Percentiles rank a stretch among this genome's conserved stretches.
These are phyloP conservation scores for Amanita rimosa DNA, from an alignment of 768 basidiomycete genomes.

Conservation along the genomic window DNA sequence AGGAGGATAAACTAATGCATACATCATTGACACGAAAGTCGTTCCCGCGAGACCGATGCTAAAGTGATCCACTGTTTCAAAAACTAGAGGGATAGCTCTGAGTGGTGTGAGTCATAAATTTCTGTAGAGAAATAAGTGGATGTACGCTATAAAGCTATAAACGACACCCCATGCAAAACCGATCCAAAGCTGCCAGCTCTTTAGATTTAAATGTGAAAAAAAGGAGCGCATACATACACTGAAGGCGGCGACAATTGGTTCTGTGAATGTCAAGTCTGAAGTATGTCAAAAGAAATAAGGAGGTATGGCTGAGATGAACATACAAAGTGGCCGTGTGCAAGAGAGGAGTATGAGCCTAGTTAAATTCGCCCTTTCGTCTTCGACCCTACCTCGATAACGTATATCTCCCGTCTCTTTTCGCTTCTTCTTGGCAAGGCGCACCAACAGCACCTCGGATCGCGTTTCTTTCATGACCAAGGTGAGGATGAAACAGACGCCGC, in stretches of 20 bases:
- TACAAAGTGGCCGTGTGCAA: conserved; percentile 61
- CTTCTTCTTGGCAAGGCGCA: conserved; percentile 45
- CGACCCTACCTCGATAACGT: conserved; percentile 50
- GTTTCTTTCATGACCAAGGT: conserved; percentile 62
- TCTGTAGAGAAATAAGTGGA: conserved; percentile 34
- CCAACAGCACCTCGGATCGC: conserved; percentile 57
- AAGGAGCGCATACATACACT: conserved; percentile 36
- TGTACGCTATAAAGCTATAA: conserved; percentile 26
- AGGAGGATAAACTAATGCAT: not conserved
- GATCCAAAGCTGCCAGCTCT: conserved; percentile 45
- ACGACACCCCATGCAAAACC: conserved; percentile 70
- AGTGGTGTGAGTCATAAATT: not conserved
- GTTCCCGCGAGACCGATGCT: conserved; percentile 47
- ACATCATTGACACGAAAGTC: conserved; percentile 49
- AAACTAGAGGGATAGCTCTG: conserved; percentile 48
- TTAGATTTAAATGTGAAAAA: not conserved
- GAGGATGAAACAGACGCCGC: conserved; percentile 28
- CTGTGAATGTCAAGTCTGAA: conserved; percentile 54
- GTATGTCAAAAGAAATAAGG: not conserved
- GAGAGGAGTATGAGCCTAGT: conserved; percentile 53
- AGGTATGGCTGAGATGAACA: conserved; percentile 14
- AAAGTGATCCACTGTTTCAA: conserved; percentile 47
- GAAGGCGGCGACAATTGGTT: conserved; percentile 66
- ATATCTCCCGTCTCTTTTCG: conserved; percentile 56
- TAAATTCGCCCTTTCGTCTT: conserved; percentile 49